Percentiles rank a stretch among this genome's conserved stretches.
These are phyloP conservation scores for Pseudogymnoascus pannorum DNA, from an alignment of 2,329 filamentous ascomycete genomes.

Conservation along the genomic window DNA sequence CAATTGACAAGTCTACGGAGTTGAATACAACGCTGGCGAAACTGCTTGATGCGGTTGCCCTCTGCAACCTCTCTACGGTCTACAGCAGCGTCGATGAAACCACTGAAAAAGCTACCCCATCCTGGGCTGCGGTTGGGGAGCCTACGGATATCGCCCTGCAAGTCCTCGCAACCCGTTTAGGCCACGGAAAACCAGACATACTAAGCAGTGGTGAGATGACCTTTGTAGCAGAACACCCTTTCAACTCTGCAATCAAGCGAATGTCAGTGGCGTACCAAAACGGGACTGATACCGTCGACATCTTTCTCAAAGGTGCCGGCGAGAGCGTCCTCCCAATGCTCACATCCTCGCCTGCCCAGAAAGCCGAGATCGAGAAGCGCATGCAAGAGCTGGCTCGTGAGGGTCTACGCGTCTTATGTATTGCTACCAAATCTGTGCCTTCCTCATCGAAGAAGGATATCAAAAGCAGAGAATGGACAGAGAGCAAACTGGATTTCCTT, in stretches of 20 bases:
- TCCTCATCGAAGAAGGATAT: slow-evolving; percentile 18
- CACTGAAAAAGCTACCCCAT: slow-evolving; percentile 33
- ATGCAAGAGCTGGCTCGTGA: slow-evolving; percentile 52
- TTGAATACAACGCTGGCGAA: slow-evolving; percentile 28
- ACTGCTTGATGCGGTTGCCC: slow-evolving; percentile 43
- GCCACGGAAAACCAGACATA: slow-evolving; percentile 44
- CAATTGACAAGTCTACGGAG: slow-evolving; percentile 32
- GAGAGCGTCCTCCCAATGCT: slow-evolving; percentile 54
- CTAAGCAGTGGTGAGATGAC: slow-evolving; percentile 39
- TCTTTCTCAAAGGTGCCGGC: slow-evolving; percentile 52
- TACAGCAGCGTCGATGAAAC: slow-evolving; percentile 22
- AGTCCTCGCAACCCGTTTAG: slow-evolving; percentile 66
- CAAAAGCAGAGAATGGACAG: slow-evolving; percentile 45
- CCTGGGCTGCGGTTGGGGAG: slow-evolving; percentile 56
- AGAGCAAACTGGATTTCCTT: slow-evolving; percentile 53
- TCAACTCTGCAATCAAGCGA: slow-evolving; percentile 66
- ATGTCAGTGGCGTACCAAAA: slow-evolving; percentile 64
- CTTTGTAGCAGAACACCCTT: slow-evolving; percentile 59
- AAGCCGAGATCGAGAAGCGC: slow-evolving; percentile 39
- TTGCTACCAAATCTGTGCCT: slow-evolving; percentile 45
- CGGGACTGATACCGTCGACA: slow-evolving; percentile 32
- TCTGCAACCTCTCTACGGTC: slow-evolving; percentile 52
- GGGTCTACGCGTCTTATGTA: slow-evolving; percentile 61
- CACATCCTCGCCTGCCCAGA: slow-evolving; percentile 40
- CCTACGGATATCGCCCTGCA: slow-evolving; percentile 69